Evolutionary conservation across 306 rosid genomes (phyloP).

Genomic region (Mimosa pudica): DNA sequence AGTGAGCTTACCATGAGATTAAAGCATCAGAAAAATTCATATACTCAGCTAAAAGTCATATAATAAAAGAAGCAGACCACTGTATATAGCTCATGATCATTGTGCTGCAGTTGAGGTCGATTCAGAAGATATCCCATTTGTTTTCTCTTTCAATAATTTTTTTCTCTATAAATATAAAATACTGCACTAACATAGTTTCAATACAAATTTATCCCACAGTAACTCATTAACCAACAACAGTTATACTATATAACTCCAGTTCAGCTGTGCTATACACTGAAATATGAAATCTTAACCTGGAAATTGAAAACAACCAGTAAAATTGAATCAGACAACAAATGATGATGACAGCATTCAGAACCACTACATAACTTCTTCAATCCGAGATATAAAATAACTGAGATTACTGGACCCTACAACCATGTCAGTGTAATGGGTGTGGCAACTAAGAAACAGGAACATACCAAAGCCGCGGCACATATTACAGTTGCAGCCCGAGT

Average conservation of each 20-base stretch:
- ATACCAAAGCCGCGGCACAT: constrained; percentile 58
- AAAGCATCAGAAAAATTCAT: not conserved
- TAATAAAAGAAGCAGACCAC: not conserved
- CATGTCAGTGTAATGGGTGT: constrained; percentile 4
- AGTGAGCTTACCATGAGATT: no score
- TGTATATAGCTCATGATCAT: not conserved
- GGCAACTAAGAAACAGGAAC: not conserved
- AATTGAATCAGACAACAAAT: constrained; percentile 1
- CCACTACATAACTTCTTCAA: not conserved
- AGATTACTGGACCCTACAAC: not conserved
- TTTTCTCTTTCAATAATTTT: not conserved
- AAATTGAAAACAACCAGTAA: not conserved
- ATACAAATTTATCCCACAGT: not conserved
- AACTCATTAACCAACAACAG: not conserved
- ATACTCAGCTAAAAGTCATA: not conserved
- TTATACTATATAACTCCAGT: not conserved
- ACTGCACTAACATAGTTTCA: not conserved
- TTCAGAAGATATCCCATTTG: not conserved
- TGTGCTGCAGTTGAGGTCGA: not conserved
- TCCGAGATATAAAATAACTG: constrained; percentile 5
- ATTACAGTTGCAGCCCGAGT: constrained; percentile 36
- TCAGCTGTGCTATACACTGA: not conserved
- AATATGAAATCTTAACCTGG: not conserved
- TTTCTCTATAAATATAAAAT: not conserved
- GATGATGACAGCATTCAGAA: constrained; percentile 2